Conservation (phyloP, 2,329 filamentous ascomycete species). For the Scedosporium dehoogii region DNA sequence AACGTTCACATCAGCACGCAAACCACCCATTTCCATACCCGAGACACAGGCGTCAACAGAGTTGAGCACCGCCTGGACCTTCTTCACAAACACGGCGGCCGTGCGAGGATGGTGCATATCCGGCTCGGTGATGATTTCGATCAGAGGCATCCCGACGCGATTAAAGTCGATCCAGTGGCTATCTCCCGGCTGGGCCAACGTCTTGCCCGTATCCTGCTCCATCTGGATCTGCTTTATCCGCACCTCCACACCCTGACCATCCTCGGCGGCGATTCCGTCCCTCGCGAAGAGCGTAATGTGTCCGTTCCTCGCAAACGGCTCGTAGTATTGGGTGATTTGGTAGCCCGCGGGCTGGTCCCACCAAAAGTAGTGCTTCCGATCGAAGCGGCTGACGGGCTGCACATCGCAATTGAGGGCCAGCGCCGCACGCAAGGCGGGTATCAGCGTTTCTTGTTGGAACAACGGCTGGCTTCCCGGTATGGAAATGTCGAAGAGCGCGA, state of each 20-base stretch:
- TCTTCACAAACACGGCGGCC: slow-evolving; percentile 79
- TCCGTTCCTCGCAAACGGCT: slow-evolving; percentile 61
- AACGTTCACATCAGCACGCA: slow-evolving; percentile 92
- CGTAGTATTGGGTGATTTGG: slow-evolving; percentile 95
- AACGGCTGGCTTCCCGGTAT: slow-evolving; percentile 81
- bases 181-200: slow-evolving; percentile 63
- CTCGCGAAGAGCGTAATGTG: slow-evolving; percentile 58
- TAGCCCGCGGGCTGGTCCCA: slow-evolving; percentile 96
- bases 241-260: slow-evolving; percentile 60
- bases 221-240: slow-evolving; percentile 92
- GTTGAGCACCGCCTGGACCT: slow-evolving; percentile 72
- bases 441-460: slow-evolving; percentile 72
- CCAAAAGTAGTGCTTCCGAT: slow-evolving; percentile 98
- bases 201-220: slow-evolving; percentile 97
- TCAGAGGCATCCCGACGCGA: slow-evolving; percentile 77
- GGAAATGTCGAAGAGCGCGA: slow-evolving; percentile 79
- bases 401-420: slow-evolving; percentile 74
- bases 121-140: slow-evolving; percentile 91
- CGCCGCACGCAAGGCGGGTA: slow-evolving; percentile 86
- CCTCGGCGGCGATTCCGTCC: slow-evolving; percentile 70
- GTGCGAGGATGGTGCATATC: slow-evolving; percentile 80
- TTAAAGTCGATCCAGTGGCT: slow-evolving; percentile 86
- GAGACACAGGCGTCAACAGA: slow-evolving; percentile 77
- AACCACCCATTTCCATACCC: slow-evolving; percentile 86
- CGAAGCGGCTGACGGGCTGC: slow-evolving; percentile 70